Base-by-base conservation (phyloP, 2,329 filamentous ascomycete species). In the Colletotrichum sp. region DNA sequence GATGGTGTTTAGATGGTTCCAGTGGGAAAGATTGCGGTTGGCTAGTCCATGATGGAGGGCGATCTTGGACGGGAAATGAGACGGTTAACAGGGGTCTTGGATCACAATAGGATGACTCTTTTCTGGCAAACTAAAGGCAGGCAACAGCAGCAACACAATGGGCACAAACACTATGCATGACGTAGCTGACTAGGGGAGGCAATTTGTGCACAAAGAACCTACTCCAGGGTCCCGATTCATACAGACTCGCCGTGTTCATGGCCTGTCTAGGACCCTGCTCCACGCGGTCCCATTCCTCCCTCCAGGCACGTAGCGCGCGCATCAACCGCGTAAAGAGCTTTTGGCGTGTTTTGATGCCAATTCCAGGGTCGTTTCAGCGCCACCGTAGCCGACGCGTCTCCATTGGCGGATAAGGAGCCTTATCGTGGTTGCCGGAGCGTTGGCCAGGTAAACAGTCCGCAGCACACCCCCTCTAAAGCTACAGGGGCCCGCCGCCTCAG, bases 251-350 rank as follows among this genome's bases (percentile, higher is more conserved):
- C 26, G 68, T 73, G 43, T 69, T 73, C 36, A 24, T 36, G 32
- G 69, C n/a, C 43, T 61, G 70, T 59, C 64, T 43, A 32, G 61
- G 39, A 26, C 21, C 26, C 36, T 30, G 32, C 60, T 52, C 70
- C 48, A 63, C 59, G 59, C 59, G 68, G 28, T 67, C 57, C 48
- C 48, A 60, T 32, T 21, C 34, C 52, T 67, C 16, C 30, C 52
- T 71, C 16, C 36, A 66, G 32, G 67, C 57, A 34, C 12, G 24
- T 61, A 52, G 48, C 75, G 75, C 75, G 77, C 77, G n/a, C 75
- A 32, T 36, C n/a, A 36, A 71, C 61, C 77, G 77, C 75, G 77
- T 78, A 75, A 77, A 78, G 77, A 77, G 75, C 59, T 77, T 75
- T 65, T 57, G 43, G 66, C 32, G 67, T 76, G 75, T 68, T 72